A percentile compares a stretch with the other conserved stretches of the same genome.
These are phyloP conservation scores for Vaccinium myrtillus DNA, from an alignment of 148 eudicot genomes.

Conservation along the genomic window DNA sequence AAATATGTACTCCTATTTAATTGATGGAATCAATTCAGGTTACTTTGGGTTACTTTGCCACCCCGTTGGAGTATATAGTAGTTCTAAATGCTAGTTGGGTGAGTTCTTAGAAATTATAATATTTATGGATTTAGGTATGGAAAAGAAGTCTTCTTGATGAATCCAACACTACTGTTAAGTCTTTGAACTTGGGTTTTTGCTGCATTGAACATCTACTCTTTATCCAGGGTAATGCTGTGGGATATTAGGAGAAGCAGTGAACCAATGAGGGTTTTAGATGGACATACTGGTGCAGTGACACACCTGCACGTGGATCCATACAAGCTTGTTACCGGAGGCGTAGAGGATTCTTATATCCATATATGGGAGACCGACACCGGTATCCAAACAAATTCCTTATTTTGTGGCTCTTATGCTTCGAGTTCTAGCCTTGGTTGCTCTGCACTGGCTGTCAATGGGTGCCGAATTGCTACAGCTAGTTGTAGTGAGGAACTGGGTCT, in stretches of 20 bases:
- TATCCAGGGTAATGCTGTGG: slow-evolving; percentile 66
- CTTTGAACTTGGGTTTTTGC: background rate
- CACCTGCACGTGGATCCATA: slow-evolving; percentile 57
- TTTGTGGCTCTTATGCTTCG: slow-evolving; percentile 22
- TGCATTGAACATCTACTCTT: background rate
- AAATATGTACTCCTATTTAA: background rate
- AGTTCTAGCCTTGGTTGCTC: slow-evolving; percentile 32
- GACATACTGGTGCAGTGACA: slow-evolving; percentile 56
- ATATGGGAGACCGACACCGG: slow-evolving; percentile 62
- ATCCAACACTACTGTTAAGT: background rate
- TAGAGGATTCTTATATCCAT: slow-evolving; percentile 33
- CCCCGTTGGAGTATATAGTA: background rate
- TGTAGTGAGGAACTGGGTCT: slow-evolving; percentile 25
- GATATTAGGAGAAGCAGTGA: slow-evolving; percentile 58
- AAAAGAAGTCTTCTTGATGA: slow-evolving; percentile 8
- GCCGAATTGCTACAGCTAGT: slow-evolving; percentile 52
- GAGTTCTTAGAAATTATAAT: background rate
- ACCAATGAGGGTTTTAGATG: slow-evolving; percentile 46
- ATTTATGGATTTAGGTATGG: background rate
- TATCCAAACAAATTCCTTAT: slow-evolving; percentile 38
- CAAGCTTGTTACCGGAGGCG: slow-evolving; percentile 65
- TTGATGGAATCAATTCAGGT: background rate
- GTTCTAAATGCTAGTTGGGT: background rate
- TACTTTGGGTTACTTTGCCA: background rate
- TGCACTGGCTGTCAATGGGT: slow-evolving; percentile 62